A percentile compares a stretch with the other conserved stretches of the same genome.
These are phyloP conservation scores for Fagopyrum tataricum DNA, from an alignment of 148 eudicot genomes.

Conservation along the genomic window DNA sequence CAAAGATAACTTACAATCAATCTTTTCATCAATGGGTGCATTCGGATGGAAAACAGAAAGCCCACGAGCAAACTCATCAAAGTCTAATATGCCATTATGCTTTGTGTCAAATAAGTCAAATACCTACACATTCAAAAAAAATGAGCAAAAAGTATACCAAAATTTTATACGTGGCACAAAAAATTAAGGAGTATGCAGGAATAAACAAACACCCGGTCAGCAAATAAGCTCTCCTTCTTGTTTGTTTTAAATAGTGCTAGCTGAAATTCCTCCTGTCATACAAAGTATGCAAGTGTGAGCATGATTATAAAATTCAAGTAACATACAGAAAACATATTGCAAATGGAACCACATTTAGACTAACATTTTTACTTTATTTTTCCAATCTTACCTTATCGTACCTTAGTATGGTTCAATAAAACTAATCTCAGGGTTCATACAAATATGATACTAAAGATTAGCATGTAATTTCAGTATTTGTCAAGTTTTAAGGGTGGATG, in stretches of 20 bases:
- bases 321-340: background rate
- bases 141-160: background rate
- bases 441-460: background rate
- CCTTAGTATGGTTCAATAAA: background rate
- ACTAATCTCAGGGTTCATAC: background rate
- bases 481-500: background rate
- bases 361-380: background rate
- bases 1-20: slow-evolving; percentile 24
- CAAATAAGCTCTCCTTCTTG: slow-evolving; percentile 28
- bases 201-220: slow-evolving; percentile 35
- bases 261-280: slow-evolving; percentile 46
- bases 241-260: slow-evolving; percentile 38
- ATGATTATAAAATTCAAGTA: background rate
- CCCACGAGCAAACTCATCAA: slow-evolving; percentile 48
- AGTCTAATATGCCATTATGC: slow-evolving; percentile 47
- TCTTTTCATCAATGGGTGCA: slow-evolving; percentile 40
- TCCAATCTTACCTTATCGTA: background rate
- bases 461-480: background rate
- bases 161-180: too few relatives aligned
- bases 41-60: slow-evolving; percentile 51
- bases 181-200: background rate
- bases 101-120: slow-evolving; percentile 48
- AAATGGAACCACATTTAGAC: background rate
- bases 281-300: background rate
- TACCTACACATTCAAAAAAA: slow-evolving; percentile 26